phyloP scores from a whole-genome alignment of 2,329 filamentous ascomycete species.

The Trichophyton rubrum region DNA sequence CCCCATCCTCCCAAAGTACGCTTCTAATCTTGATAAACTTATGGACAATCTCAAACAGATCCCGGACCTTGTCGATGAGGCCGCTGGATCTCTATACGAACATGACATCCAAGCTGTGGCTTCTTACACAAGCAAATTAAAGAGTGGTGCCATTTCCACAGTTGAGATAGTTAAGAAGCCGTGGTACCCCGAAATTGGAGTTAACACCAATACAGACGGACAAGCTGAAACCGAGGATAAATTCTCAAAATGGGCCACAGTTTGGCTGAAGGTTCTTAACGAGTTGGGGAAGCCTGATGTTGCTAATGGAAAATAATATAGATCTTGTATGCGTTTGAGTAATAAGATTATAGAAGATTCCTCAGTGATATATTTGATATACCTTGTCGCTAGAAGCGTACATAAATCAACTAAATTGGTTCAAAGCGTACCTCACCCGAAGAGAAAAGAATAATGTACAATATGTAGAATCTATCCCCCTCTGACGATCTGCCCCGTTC shows the following conservation, averaged over 20 bases:
- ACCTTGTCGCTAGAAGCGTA: neutral
- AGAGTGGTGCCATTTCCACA: conserved; percentile 45
- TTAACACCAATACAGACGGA: conserved; percentile 45
- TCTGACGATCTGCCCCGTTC: no score
- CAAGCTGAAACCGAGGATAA: conserved; percentile 51
- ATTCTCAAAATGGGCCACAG: conserved; percentile 63
- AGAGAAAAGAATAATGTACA: neutral
- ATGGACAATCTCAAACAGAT: conserved; percentile 25
- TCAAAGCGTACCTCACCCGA: neutral
- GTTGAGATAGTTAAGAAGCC: conserved; percentile 60
- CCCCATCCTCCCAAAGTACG: conserved; percentile 10
- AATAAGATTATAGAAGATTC: neutral
- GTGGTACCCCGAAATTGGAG: conserved; percentile 52
- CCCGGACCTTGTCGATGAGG: conserved; percentile 34
- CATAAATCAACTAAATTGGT: neutral
- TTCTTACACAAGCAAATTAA: conserved; percentile 23
- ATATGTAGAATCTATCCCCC: neutral
- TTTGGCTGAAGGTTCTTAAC: conserved; percentile 38
- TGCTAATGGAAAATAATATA: neutral
- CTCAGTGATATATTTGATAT: neutral
- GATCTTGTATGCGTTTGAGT: neutral
- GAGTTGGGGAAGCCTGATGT: conserved; percentile 25
- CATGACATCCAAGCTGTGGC: conserved; percentile 25
- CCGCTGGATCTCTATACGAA: conserved; percentile 36
- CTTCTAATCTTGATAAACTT: conserved; percentile 25